A percentile compares a stretch with the other conserved stretches of the same genome.
Evolutionary conservation across 441 rosid genomes (phyloP).

Genomic region (Biscutella auriculata): DNA sequence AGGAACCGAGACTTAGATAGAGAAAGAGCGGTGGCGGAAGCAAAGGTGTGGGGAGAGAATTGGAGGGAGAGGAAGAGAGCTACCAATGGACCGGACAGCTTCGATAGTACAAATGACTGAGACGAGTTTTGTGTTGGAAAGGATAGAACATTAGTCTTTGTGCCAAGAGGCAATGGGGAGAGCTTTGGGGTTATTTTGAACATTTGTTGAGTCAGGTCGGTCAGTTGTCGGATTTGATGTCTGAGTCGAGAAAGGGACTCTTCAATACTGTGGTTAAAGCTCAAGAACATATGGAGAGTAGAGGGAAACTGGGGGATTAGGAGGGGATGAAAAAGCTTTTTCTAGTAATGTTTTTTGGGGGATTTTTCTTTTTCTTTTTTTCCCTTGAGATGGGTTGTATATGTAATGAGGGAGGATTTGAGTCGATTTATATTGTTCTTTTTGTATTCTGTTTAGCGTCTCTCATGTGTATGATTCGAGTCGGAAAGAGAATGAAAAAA

Average conservation of each 20-base stretch:
- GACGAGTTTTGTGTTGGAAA: constrained; percentile 27
- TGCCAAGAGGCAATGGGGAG: constrained; percentile 4
- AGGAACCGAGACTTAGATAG: constrained; percentile 83
- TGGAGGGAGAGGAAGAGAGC: constrained; percentile 86
- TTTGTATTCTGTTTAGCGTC: background rate
- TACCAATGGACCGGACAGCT: constrained; percentile 37
- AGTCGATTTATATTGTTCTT: constrained; percentile 10
- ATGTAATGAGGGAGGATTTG: constrained; percentile 17
- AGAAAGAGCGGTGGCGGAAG: constrained; percentile 92
- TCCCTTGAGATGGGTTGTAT: constrained; percentile 7
- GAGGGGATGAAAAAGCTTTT: background rate
- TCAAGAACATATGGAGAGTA: constrained; percentile 9
- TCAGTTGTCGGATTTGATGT: constrained; percentile 21
- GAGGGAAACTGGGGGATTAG: background rate
- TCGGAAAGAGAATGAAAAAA: background rate
- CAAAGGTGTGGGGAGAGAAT: constrained; percentile 98
- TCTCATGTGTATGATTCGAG: constrained; percentile 3
- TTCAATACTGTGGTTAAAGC: constrained; percentile 20
- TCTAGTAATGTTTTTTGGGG: background rate
- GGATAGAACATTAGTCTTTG: constrained; percentile 12
- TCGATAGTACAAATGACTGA: constrained; percentile 63
- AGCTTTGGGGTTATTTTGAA: constrained; percentile 4
- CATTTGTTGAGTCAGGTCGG: constrained; percentile 15
- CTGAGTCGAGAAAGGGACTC: constrained; percentile 16
- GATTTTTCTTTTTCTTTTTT: background rate